A percentile compares a stretch with the other conserved stretches of the same genome.
Conservation (phyloP, 2,329 filamentous ascomycete genomes). For the Phialophora chinensis region DNA sequence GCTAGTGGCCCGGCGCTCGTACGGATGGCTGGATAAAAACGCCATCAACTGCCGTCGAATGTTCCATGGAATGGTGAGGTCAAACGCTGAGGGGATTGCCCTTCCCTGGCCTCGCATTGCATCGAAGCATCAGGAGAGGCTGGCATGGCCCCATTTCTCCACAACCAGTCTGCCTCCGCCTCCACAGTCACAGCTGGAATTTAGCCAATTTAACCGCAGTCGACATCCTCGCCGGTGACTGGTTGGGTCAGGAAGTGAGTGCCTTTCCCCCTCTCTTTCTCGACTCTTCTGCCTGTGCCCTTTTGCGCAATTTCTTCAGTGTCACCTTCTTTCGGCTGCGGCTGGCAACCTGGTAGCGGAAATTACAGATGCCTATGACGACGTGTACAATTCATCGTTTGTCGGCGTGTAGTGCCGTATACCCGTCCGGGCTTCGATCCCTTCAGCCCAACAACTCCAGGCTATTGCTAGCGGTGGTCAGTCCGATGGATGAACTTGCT, state of each 20-base stretch:
- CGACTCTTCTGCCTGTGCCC: slow-evolving; percentile 6
- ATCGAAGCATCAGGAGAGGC: slow-evolving; percentile 23
- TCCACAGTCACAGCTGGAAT: slow-evolving; percentile 22
- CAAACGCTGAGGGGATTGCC: slow-evolving; percentile 2
- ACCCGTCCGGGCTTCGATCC: neutral
- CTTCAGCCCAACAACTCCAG: neutral
- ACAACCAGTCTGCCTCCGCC: slow-evolving; percentile 21
- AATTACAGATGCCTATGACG: slow-evolving; percentile 11
- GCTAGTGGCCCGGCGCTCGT: slow-evolving; percentile 10
- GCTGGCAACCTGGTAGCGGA: neutral
- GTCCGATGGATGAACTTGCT: neutral
- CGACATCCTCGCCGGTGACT: neutral
- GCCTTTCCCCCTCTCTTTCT: slow-evolving; percentile 11
- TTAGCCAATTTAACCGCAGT: slow-evolving; percentile 19
- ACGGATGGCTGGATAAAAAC: slow-evolving; percentile 17
- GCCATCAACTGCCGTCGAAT: slow-evolving; percentile 20
- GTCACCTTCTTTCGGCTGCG: neutral
- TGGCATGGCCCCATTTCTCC: slow-evolving; percentile 15
- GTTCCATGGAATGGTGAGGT: slow-evolving; percentile 25
- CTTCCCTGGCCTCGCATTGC: slow-evolving; percentile 1
- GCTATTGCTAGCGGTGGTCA: neutral
- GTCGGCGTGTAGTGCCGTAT: slow-evolving; percentile 5
- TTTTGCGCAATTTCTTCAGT: slow-evolving; percentile 9
- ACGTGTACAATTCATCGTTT: neutral
- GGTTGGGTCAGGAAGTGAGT: neutral